Conservation (phyloP, 2,329 filamentous ascomycete species). For the Fusarium bactridioides region DNA sequence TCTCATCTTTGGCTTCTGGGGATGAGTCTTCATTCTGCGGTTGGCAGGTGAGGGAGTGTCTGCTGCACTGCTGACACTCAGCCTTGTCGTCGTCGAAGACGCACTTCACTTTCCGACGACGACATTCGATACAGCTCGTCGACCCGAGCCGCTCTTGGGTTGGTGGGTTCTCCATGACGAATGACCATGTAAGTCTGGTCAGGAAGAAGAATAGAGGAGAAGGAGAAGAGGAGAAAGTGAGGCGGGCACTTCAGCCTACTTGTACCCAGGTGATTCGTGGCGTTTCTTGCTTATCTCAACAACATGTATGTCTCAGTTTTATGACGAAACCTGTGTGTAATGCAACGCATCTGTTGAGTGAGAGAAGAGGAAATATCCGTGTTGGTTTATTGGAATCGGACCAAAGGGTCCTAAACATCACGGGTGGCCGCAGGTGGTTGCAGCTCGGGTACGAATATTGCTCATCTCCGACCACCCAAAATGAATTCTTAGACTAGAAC, state of each 20-base stretch:
- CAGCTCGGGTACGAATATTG: not conserved
- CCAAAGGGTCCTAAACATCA: not conserved
- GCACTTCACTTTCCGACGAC: slow-evolving; percentile 59
- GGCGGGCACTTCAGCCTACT: not conserved
- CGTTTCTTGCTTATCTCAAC: not conserved
- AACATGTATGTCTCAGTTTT: not conserved
- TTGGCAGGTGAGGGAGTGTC: slow-evolving; percentile 54
- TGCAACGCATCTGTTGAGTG: not conserved
- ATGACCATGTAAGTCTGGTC: not conserved
- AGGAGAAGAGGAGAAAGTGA: not conserved
- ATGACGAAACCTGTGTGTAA: not conserved
- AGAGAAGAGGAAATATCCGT: not conserved
- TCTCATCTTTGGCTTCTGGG: not conserved
- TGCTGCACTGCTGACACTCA: slow-evolving; percentile 54
- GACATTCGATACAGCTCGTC: slow-evolving; percentile 51
- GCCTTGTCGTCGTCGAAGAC: slow-evolving; percentile 49
- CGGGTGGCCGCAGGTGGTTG: not conserved
- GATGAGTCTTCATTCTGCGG: slow-evolving; percentile 47
- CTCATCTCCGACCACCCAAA: not conserved
- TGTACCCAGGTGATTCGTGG: not conserved
- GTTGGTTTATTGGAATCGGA: not conserved
- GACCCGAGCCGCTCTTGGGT: slow-evolving; percentile 46
- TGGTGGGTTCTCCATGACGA: not conserved
- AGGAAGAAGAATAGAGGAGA: not conserved
- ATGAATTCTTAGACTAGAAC: not conserved